Conservation (phyloP, 495 filamentous ascomycete species). For the Tuber umbilicatum region DNA sequence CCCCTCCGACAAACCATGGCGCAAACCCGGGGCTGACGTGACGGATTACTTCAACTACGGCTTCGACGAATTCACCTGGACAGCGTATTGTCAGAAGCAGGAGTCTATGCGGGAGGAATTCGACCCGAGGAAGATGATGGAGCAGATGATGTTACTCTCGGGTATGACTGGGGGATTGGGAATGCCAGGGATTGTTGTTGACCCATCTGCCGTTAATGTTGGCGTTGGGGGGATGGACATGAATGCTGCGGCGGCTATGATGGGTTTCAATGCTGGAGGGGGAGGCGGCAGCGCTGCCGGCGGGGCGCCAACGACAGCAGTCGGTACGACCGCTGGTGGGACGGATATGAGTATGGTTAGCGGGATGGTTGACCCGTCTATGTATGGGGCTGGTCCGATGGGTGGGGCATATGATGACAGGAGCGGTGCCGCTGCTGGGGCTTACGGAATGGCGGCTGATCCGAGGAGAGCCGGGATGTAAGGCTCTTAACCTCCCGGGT, state of each 20-base stretch:
- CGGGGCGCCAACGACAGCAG: slow-evolving; percentile 10
- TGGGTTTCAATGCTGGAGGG: slow-evolving; percentile 40
- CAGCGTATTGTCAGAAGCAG: slow-evolving; percentile 86
- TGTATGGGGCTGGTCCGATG: slow-evolving; percentile 72
- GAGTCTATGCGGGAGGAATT: slow-evolving; percentile 64
- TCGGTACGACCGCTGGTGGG: slow-evolving; percentile 19
- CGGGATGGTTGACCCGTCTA: slow-evolving; percentile 70
- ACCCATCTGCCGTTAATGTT: slow-evolving; percentile 40
- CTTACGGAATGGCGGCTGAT: slow-evolving; percentile 40
- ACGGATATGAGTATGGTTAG: slow-evolving; percentile 52
- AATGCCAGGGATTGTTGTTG: slow-evolving; percentile 64
- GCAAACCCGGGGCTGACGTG: slow-evolving; percentile 87
- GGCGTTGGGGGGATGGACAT: slow-evolving; percentile 38
- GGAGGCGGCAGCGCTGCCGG: slow-evolving; percentile 36
- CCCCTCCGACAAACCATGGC: slow-evolving; percentile 75
- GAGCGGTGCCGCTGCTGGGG: slow-evolving; percentile 46
- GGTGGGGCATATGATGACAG: slow-evolving; percentile 50
- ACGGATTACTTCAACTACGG: slow-evolving; percentile 99
- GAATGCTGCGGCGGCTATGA: slow-evolving; percentile 26
- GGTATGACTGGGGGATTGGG: slow-evolving; percentile 55
- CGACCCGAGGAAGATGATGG: slow-evolving; percentile 74
- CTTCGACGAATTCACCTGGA: slow-evolving; percentile 99
- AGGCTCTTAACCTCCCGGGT: slow-evolving; percentile 17
- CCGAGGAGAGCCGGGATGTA: slow-evolving; percentile 46
- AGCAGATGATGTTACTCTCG: slow-evolving; percentile 80